phyloP scores from a whole-genome alignment of 2,329 filamentous ascomycete genomes.

The Blastomyces emzantsi region DNA sequence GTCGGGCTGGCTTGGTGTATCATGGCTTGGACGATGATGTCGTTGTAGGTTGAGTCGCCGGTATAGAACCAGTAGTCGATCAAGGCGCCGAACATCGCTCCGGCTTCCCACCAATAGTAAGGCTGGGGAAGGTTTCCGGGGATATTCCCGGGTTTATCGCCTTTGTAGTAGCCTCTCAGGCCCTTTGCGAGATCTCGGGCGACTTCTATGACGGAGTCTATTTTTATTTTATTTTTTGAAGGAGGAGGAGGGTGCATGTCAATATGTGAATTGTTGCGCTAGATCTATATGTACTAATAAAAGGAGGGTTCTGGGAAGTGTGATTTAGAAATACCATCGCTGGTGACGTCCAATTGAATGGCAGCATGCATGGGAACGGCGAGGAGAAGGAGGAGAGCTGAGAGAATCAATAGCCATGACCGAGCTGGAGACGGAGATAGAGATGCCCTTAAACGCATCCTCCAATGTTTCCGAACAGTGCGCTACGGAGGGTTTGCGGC shows the following conservation, averaged over 20 bases:
- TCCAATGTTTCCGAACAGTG: not conserved
- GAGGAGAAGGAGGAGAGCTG: not conserved
- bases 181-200: constrained; percentile 26
- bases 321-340: constrained; percentile 11
- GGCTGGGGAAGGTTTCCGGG: constrained; percentile 28
- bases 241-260: not conserved
- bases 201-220: constrained; percentile 28
- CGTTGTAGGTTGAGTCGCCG: constrained; percentile 62
- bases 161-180: constrained; percentile 29
- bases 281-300: not conserved
- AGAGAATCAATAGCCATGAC: not conserved
- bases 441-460: not conserved
- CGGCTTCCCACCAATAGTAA: constrained; percentile 33
- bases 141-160: constrained; percentile 24
- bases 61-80: constrained; percentile 84
- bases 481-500: no score
- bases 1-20: constrained; percentile 58
- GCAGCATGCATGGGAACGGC: constrained; percentile 8
- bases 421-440: not conserved
- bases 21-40: constrained; percentile 53
- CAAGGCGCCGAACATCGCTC: constrained; percentile 43
- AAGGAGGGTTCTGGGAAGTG: not conserved
- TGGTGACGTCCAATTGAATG: constrained; percentile 13
- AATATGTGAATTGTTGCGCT: not conserved
- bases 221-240: no score